Evolutionary conservation across 192 early-diverging fungal genomes (phyloP), one percentile per base, ranked within the genome.

Genomic region (Coemansia sp.): DNA sequence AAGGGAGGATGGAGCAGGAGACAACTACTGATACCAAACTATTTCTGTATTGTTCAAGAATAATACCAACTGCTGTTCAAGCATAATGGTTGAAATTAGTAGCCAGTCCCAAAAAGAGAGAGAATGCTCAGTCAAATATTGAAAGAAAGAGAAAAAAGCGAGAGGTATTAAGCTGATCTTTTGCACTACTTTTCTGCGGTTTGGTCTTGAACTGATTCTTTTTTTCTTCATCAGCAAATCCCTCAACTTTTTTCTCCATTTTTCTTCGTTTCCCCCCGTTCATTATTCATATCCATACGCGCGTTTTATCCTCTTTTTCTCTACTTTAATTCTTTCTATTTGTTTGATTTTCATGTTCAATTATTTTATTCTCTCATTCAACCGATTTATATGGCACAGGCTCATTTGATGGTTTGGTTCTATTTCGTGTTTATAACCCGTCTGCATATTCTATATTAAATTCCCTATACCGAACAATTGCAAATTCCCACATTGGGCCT

Each of bases 1-100:
- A 9, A 52, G 77, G 15, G 72, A 74, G 43, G 72, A 48, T 16
- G 63, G 62, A 10, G 72, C 69, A 8, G 77, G 77, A 13, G 63
- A 80, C 51, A 66, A 74, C n/a, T 71, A 68, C 43, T 77, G 36
- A 62, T 7, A 5, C 19, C 26, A 4, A 16, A 47, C n/a, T n/a
- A n/a, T n/a, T n/a, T n/a, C n/a, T 46, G 45, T 15, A 10, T 46
- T 46, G 45, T 46, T 46, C 8, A 46, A 10, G 45, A 46, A 10
- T 46, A 46, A 46, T 46, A 46, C 45, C 15, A 46, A 10, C n/a
- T n/a, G n/a, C n/a, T n/a, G n/a, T n/a, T n/a, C n/a, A n/a, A n/a
- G n/a, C n/a, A n/a, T n/a, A n/a, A n/a, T n/a, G n/a, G n/a, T n/a
- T n/a, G n/a, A n/a, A n/a, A n/a, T n/a, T n/a, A n/a, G n/a, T n/a